Conservation (phyloP, 179 eudicot species). For the Gypsophila paniculata region DNA sequence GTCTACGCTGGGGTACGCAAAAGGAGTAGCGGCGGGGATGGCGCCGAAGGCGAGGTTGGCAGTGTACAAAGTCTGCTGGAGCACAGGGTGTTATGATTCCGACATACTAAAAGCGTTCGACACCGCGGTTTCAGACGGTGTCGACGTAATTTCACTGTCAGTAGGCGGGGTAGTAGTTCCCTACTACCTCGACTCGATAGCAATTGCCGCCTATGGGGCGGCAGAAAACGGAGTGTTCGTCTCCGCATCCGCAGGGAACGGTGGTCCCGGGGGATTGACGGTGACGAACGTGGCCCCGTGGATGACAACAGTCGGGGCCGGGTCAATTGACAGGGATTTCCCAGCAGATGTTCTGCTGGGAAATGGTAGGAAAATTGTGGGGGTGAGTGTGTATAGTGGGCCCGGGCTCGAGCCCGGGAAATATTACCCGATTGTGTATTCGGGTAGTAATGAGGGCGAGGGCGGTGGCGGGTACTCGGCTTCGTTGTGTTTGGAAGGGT, state of each 20-base stretch:
- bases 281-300: constrained; percentile 89
- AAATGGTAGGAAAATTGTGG: constrained; percentile 53
- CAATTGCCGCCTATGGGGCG: constrained; percentile 75
- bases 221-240: constrained; percentile 62
- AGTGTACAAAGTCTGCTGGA: constrained; percentile 89
- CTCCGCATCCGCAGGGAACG: constrained; percentile 90
- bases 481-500: constrained; percentile 77
- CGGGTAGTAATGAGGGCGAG: constrained; percentile 42
- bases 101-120: constrained; percentile 91
- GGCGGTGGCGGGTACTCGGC: constrained; percentile 78
- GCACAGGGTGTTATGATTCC: constrained; percentile 72
- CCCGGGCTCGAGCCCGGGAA: constrained; percentile 50
- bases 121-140: constrained; percentile 79
- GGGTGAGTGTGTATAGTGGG: constrained; percentile 72
- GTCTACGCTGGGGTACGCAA: constrained; percentile 69
- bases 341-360: constrained; percentile 82
- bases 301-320: constrained; percentile 90
- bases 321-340: constrained; percentile 76
- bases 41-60: constrained; percentile 87
- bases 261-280: constrained; percentile 80
- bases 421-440: constrained; percentile 60
- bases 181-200: constrained; percentile 73
- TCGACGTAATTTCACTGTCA: constrained; percentile 68
- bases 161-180: constrained; percentile 92
- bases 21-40: constrained; percentile 88